Evolutionary conservation across 805 yeast genomes (phyloP).

Genomic region (Lipomyces starkeyi): DNA sequence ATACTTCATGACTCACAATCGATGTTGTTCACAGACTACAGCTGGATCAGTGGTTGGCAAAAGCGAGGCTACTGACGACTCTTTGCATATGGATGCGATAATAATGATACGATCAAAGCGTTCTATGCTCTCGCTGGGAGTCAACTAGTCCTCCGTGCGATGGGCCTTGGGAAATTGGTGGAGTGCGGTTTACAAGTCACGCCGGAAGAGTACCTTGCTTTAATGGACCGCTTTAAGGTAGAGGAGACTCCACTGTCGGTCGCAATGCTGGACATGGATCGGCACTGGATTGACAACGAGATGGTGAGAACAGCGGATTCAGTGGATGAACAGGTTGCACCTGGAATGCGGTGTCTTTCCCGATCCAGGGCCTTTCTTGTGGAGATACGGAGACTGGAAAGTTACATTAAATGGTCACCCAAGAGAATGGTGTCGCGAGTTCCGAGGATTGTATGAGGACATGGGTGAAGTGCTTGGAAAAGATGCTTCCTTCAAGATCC

Average conservation of each 20-base stretch:
- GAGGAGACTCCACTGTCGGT: too few relatives aligned
- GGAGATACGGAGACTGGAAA: background rate
- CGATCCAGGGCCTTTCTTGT: background rate
- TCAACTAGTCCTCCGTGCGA: background rate
- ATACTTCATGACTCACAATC: too few relatives aligned
- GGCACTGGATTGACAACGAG: too few relatives aligned
- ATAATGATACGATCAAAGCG: background rate
- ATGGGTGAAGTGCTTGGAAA: background rate
- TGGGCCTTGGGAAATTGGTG: background rate
- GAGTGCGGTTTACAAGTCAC: too few relatives aligned
- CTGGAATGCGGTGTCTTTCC: background rate
- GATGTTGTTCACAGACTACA: background rate
- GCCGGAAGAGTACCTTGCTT: too few relatives aligned
- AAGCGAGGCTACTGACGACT: background rate
- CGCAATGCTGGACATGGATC: too few relatives aligned
- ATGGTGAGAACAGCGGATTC: too few relatives aligned
- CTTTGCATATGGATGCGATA: background rate
- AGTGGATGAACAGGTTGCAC: too few relatives aligned
- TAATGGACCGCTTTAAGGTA: too few relatives aligned
- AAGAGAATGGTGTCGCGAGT: background rate
- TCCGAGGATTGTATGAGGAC: background rate
- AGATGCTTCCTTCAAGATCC: background rate
- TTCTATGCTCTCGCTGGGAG: background rate
- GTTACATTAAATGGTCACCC: background rate
- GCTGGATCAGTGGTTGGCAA: background rate